A percentile compares a stretch with the other conserved stretches of the same genome.
These are phyloP conservation scores for Hyaloperonospora brassicae DNA, from an alignment of 352 stramenopile species.

Conservation along the genomic window DNA sequence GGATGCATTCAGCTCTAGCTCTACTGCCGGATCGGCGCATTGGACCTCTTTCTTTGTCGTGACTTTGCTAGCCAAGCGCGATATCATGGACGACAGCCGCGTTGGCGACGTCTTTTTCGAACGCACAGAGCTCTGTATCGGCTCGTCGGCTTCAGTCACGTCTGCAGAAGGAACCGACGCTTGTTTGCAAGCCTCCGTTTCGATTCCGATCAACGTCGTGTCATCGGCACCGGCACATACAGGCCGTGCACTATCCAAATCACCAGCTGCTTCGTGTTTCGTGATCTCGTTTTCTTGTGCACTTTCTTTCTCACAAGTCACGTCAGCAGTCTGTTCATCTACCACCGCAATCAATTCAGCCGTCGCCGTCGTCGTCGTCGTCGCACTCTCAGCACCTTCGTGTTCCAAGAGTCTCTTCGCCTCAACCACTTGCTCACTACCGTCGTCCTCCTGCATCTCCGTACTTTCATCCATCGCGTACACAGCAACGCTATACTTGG, in stretches of 20 bases:
- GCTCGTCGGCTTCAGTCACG: constrained; percentile 4
- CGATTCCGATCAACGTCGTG: neutral
- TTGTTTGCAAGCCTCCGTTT: too few species aligned
- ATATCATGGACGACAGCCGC: constrained; percentile 20
- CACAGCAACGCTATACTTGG: constrained; percentile 13
- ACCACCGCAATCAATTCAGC: too few species aligned
- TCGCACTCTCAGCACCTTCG: too few species aligned
- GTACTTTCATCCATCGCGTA: constrained; percentile 4
- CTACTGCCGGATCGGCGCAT: constrained; percentile 22
- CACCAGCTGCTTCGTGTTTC: neutral
- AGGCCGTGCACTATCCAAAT: neutral
- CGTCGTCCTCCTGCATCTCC: neutral
- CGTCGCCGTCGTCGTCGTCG: too few species aligned
- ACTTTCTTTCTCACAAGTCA: too few species aligned
- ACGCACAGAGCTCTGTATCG: constrained; percentile 6
- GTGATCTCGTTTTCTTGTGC: too few species aligned
- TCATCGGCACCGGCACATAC: neutral
- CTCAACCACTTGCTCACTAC: constrained; percentile 1
- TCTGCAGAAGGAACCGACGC: too few species aligned
- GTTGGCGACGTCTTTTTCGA: constrained; percentile 19
- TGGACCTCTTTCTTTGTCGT: constrained; percentile 15
- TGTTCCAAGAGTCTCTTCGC: too few species aligned
- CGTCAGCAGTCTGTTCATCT: too few species aligned
- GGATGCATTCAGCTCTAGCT: constrained; percentile 16
- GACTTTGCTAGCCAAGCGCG: constrained; percentile 21